phyloP scores from a whole-genome alignment of 2,329 filamentous ascomycete genomes.

The Penicillium sp. region DNA sequence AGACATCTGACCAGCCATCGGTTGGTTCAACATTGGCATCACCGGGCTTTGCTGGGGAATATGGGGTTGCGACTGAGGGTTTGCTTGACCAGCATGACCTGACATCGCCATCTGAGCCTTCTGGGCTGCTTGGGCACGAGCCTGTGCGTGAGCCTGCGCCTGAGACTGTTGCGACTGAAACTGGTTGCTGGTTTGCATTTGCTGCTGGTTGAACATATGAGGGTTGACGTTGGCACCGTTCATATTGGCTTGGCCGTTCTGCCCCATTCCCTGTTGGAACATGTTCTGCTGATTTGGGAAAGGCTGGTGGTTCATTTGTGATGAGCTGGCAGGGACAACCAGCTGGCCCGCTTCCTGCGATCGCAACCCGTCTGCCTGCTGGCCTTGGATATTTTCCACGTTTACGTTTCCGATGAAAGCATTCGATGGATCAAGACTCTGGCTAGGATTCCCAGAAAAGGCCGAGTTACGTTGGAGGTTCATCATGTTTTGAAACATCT shows the following conservation, averaged over 20 bases:
- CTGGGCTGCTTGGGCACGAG: constrained; percentile 44
- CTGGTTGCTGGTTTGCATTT: constrained; percentile 40
- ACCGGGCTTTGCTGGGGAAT: constrained; percentile 41
- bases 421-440: constrained; percentile 27
- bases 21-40: constrained; percentile 46
- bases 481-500: constrained; percentile 43
- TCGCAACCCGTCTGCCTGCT: constrained; percentile 61
- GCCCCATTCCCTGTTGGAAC: constrained; percentile 43
- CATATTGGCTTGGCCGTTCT: constrained; percentile 37
- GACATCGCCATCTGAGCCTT: constrained; percentile 48
- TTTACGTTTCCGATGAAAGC: constrained; percentile 48
- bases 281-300: constrained; percentile 44
- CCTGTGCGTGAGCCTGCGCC: constrained; percentile 37
- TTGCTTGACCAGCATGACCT: constrained; percentile 46
- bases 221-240: constrained; percentile 39
- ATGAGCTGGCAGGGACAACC: constrained; percentile 64
- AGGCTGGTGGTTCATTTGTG: constrained; percentile 46
- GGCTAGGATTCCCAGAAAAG: constrained; percentile 34
- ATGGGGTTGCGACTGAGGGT: constrained; percentile 37
- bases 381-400: constrained; percentile 57
- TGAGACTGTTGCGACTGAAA: constrained; percentile 35
- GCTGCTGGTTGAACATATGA: constrained; percentile 44
- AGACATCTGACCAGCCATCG: constrained; percentile 41
- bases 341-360: constrained; percentile 60
- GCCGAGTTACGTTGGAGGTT: constrained; percentile 38